Base-by-base conservation (phyloP, 1,139 yeast species). In the Eremothecium cymbalariae region DNA sequence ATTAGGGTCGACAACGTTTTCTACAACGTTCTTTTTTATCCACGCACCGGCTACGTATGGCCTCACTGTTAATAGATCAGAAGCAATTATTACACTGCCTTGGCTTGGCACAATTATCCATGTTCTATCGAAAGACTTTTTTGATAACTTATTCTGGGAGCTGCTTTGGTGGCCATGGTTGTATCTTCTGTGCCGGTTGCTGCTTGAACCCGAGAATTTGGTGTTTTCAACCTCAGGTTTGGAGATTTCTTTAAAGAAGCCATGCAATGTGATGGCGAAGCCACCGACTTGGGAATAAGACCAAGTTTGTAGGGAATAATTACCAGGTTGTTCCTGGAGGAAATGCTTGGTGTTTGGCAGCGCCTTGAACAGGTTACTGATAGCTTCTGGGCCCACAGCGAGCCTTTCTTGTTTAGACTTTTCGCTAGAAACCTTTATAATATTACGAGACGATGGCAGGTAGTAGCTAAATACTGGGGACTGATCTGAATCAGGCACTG, bases 111-210 rank as follows among this genome's bases (percentile, higher is more conserved):
- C 74, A 19, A 85, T 73, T n/a, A 84, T 67, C 56, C 90, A 77
- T 0, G 80, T 70, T 53, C 98, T 70, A 57, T 90, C 97, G 58
- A 90, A 90, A n/a, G 90, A 74, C 53, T 90, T 79, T 43, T 67
- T 65, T 18, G 72, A 62, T 29, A 80, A 60, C n/a, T 69, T 58
- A 22, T 67, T 60, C 34, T 66, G 64, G 52, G 58, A 38, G 22
- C 45, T 37, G 19, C 41, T 36, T 32, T 39, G 39, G 41, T 47
- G 39, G 35, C 57, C 45, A 39, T 57, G 59, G 38, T 53, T 48
- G 44, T 52, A 54, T 43, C 60, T 61, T 43, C 65, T 58, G 32
- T 53, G 49, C 30, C 58, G 47, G 28, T 52, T 47, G 25, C 61
- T 62, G 42, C 65, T 56, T 25, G 63, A 53, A 18, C 39, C 42